Conservation (phyloP, 495 filamentous ascomycete species). For the Penicillium chermesinum region DNA sequence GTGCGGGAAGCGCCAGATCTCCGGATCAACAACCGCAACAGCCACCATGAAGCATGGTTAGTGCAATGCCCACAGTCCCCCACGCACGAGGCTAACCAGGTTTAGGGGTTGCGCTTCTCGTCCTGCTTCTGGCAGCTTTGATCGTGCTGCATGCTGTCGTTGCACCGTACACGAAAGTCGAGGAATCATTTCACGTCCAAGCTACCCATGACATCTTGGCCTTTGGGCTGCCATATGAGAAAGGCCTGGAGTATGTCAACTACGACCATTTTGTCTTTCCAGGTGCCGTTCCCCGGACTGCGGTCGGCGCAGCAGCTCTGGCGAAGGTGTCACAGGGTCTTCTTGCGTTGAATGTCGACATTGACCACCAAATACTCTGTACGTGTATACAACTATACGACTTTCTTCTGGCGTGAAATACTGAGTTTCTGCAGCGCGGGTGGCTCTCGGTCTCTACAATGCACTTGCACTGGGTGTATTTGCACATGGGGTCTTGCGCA, state of each 20-base stretch:
- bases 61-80: constrained; percentile 4
- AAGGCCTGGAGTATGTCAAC: constrained; percentile 38
- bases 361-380: constrained; percentile 53
- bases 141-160: constrained; percentile 70
- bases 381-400: constrained; percentile 4
- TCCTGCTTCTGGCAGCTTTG: constrained; percentile 56
- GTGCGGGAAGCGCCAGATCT: constrained; percentile 31
- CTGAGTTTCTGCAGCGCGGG: constrained; percentile 53
- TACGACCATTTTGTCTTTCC: constrained; percentile 95
- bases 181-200: constrained; percentile 98
- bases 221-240: constrained; percentile 66
- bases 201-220: constrained; percentile 84
- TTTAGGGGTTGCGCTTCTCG: not conserved
- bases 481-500: constrained; percentile 54
- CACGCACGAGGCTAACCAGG: not conserved
- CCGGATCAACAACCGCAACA: constrained; percentile 22
- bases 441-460: constrained; percentile 74
- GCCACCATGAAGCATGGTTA: constrained; percentile 24
- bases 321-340: constrained; percentile 64
- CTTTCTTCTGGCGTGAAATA: not conserved
- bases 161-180: constrained; percentile 95
- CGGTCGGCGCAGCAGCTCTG: constrained; percentile 71
- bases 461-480: constrained; percentile 61
- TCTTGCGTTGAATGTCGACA: constrained; percentile 35
- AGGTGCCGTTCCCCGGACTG: constrained; percentile 85